These are phyloP conservation scores for Venturia pyrina DNA, from an alignment of 2,329 filamentous ascomycete species.

Conservation along the genomic window DNA sequence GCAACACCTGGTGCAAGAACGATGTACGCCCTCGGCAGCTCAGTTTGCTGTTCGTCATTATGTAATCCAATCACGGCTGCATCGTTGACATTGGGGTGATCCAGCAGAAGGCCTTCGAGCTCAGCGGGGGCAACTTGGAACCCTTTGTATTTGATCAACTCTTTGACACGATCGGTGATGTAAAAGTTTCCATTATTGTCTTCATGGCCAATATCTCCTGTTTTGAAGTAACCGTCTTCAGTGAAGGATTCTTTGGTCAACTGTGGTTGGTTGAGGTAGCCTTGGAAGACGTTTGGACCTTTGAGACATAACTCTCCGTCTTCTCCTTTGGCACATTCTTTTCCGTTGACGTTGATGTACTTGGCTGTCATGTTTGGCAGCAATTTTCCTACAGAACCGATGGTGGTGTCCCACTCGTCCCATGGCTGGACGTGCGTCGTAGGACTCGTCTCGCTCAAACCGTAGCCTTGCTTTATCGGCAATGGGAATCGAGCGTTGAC, in stretches of 20 bases:
- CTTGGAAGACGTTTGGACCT: conserved; percentile 71
- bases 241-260: conserved; percentile 64
- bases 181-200: conserved; percentile 73
- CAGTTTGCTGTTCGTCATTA: conserved; percentile 51
- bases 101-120: conserved; percentile 48
- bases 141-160: conserved; percentile 51
- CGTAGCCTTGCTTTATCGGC: conserved; percentile 86
- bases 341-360: conserved; percentile 51
- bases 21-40: conserved; percentile 58
- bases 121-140: conserved; percentile 64
- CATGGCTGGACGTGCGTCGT: conserved; percentile 55
- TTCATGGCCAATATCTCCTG: conserved; percentile 38
- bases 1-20: conserved; percentile 25
- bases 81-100: conserved; percentile 45
- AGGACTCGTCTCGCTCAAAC: conserved; percentile 77
- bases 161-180: conserved; percentile 66
- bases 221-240: conserved; percentile 71
- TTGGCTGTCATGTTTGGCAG: conserved; percentile 72
- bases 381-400: conserved; percentile 70
- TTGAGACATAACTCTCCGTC: conserved; percentile 55
- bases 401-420: conserved; percentile 64
- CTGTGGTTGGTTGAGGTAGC: conserved; percentile 53
- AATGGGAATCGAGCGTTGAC: conserved; percentile 66
- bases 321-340: conserved; percentile 53
- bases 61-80: conserved; percentile 54